A percentile compares a stretch with the other conserved stretches of the same genome.
Evolutionary conservation across 2,329 filamentous ascomycete species (phyloP).

Genomic region (Colletotrichum liaoningense): DNA sequence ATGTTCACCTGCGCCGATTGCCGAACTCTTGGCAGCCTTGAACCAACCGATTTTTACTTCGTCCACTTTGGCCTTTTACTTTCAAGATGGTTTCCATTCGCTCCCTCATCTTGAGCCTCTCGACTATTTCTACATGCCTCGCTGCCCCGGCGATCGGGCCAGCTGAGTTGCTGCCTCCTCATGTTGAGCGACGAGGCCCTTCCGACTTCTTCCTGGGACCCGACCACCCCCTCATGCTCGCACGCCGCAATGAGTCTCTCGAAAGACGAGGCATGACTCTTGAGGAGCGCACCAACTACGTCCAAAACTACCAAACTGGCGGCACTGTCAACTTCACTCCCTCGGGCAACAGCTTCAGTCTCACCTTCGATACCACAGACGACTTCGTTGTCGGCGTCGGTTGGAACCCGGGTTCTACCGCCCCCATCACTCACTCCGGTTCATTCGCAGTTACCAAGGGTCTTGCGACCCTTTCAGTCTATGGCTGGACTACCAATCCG

Average conservation of each 20-base stretch:
- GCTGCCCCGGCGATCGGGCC: not conserved
- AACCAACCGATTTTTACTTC: not conserved
- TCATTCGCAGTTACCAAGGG: conserved; percentile 11
- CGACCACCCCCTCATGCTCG: not conserved
- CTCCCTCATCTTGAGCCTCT: not conserved
- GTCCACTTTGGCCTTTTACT: not conserved
- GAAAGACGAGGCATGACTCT: conserved; percentile 5
- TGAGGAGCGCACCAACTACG: conserved; percentile 31
- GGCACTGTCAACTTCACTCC: conserved; percentile 35
- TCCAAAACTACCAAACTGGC: conserved; percentile 36
- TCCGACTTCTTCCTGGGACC: not conserved
- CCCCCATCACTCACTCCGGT: not conserved
- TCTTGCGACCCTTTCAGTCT: conserved; percentile 46
- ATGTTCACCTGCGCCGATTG: not conserved
- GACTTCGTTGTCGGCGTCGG: conserved; percentile 37
- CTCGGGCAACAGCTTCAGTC: conserved; percentile 27
- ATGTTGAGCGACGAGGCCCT: not conserved
- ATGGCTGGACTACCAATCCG: conserved; percentile 66
- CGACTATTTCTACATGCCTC: not conserved
- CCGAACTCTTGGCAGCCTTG: not conserved
- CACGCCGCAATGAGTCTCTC: not conserved
- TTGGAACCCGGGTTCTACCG: conserved; percentile 25
- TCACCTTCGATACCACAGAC: conserved; percentile 35
- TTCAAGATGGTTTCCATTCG: not conserved
- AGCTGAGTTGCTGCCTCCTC: not conserved